phyloP scores from a whole-genome alignment of 768 basidiomycete species.

The Boletellus sp. region DNA sequence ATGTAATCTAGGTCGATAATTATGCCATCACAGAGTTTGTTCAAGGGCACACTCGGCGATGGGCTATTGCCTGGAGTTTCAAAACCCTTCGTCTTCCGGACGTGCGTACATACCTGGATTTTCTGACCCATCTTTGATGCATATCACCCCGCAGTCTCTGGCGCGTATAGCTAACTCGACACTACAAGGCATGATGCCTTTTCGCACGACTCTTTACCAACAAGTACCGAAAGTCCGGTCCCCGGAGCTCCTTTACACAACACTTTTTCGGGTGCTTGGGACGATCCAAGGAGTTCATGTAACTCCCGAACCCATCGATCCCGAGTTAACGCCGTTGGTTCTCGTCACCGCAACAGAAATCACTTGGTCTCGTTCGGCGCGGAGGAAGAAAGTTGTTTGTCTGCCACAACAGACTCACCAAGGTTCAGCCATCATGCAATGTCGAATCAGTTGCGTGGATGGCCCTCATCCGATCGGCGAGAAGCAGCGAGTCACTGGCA shows the following conservation, averaged over 20 bases:
- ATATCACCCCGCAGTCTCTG: constrained; percentile 31
- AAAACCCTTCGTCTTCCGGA: constrained; percentile 64
- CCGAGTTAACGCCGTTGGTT: constrained; percentile 7
- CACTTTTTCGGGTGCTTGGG: constrained; percentile 32
- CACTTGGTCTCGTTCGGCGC: constrained; percentile 69
- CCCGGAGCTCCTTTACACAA: constrained; percentile 6
- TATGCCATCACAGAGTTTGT: constrained; percentile 82
- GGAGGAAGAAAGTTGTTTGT: constrained; percentile 40
- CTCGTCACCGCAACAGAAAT: constrained; percentile 35
- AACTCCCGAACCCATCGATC: not conserved
- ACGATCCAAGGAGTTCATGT: constrained; percentile 31
- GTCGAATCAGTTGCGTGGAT: constrained; percentile 25
- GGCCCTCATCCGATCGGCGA: constrained; percentile 11
- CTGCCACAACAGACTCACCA: not conserved
- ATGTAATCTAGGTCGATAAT: constrained; percentile 64
- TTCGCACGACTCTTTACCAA: constrained; percentile 53
- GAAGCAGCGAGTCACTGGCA: constrained; percentile 4
- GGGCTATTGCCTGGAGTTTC: constrained; percentile 90
- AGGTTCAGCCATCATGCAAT: constrained; percentile 15
- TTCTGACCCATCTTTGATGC: constrained; percentile 23
- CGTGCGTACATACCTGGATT: constrained; percentile 43
- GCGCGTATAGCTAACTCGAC: constrained; percentile 38
- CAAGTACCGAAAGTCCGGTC: constrained; percentile 21
- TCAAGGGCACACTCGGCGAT: constrained; percentile 87
- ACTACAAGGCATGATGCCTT: constrained; percentile 53